Evolutionary conservation across 495 filamentous ascomycete species (phyloP).

Genomic region (Neurospora cerealis): DNA sequence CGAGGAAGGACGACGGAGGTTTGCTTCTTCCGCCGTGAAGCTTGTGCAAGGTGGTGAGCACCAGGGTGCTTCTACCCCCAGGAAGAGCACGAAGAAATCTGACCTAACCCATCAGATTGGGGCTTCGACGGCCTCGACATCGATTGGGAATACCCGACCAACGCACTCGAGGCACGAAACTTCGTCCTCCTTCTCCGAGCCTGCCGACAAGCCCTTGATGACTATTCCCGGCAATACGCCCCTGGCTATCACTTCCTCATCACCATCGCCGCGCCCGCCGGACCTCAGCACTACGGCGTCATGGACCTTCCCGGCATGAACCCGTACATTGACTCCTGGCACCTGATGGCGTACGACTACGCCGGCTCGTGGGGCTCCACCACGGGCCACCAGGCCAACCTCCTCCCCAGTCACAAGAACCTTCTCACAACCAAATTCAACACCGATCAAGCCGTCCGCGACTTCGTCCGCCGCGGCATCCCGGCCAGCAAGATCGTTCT

Average conservation of each 20-base stretch:
- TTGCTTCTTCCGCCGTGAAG: constrained; percentile 55
- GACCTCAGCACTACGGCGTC: constrained; percentile 56
- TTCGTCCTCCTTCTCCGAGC: constrained; percentile 61
- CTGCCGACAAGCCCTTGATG: constrained; percentile 55
- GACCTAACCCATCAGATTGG: constrained; percentile 31
- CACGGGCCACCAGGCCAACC: constrained; percentile 67
- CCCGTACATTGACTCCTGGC: constrained; percentile 70
- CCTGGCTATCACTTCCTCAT: constrained; percentile 55
- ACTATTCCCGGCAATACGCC: constrained; percentile 42
- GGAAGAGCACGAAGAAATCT: background rate
- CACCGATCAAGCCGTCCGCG: constrained; percentile 53
- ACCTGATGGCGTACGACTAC: constrained; percentile 76
- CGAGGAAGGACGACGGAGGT: constrained; percentile 41
- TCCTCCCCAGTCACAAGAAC: constrained; percentile 45
- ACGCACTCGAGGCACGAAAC: constrained; percentile 51
- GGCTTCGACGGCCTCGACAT: constrained; percentile 50
- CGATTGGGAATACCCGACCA: constrained; percentile 54
- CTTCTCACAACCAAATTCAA: constrained; percentile 54
- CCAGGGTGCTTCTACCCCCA: background rate
- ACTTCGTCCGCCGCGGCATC: constrained; percentile 59
- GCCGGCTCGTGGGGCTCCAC: constrained; percentile 58
- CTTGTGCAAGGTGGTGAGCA: constrained; percentile 39
- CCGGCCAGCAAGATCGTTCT: constrained; percentile 60
- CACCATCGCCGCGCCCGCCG: constrained; percentile 57
- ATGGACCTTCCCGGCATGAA: constrained; percentile 63